Evolutionary conservation across 2,329 filamentous ascomycete species (phyloP), one percentile per base, ranked within the genome.

Genomic region (Coleophoma crateriformis): DNA sequence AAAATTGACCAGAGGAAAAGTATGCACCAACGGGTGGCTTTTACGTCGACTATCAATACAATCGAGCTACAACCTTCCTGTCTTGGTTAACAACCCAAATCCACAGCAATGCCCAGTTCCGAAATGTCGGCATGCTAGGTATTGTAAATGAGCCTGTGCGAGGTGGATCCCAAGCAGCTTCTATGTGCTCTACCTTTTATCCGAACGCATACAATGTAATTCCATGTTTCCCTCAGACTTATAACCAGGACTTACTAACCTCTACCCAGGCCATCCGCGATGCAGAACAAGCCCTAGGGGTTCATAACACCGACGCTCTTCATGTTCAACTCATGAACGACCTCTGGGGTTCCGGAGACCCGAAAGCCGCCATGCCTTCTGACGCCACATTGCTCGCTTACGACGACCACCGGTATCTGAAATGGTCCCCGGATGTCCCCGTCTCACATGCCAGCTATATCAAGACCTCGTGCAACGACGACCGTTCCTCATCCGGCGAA

Each of bases 71-170:
- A 50, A 60, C 72, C 46, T 82, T 80, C 66, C 71, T 83, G n/a
- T 64, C 72, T 47, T 81, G 74, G 72, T 74, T 84, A 57, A 73
- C 76, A 11, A 68, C 71, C 35, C 67, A 71, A 37, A 73, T 81
- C 50, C 78, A 82, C 60, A 65, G 55, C 4, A 53, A 49, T 22
- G 38, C 11, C n/a, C 73, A 70, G 51, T 79, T 76, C 60, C 65
- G 71, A 47, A 80, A 76, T 41, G 79, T 82, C 22, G 79, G 79
- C 49, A 82, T 80, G 73, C 61, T 84, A 35, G 72, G 78, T 59
- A 63, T 83, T 12, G 67, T 82, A 48, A 84, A 83, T 57, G 80
- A 84, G 60, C 79, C 80, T 3, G 61, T 74, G 12, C 70, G 71
- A 45, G 62, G 70, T 45, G 53, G 63, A 42, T 56, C 63, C 11